Base-by-base conservation (phyloP, 176 grass and related monocot genomes). In the Urochloa ruziziensis region DNA sequence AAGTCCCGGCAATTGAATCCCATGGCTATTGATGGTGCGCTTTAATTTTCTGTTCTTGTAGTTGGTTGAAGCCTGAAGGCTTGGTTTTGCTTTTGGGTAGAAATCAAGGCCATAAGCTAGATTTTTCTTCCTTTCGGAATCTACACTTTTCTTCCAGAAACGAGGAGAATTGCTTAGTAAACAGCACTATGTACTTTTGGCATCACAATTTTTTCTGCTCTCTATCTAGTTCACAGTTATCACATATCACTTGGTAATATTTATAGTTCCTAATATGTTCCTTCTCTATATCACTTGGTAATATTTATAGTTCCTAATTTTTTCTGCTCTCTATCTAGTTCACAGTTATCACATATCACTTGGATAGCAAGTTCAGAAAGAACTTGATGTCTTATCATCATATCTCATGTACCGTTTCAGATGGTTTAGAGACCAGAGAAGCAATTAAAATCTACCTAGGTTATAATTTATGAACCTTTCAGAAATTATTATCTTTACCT, bases 351-450 rank as follows among this genome's bases (percentile, higher is more conserved):
- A n/a, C n/a, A n/a, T n/a, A n/a, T n/a, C 66, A 57, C 72, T 82
- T 74, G 64, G 44, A 54, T 60, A 56, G 2, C 54, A 82, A 85
- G 17, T 46, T 70, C 64, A 85, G 70, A 23, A 67, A 27, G 68
- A 70, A 62, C 27, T 77, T 57, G 25, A 24, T 77, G 75, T 71
- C 78, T 63, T 75, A 62, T 36, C 11, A 69, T 71, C 78, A 71
- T 75, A 62, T 36, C 11, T 70, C 32, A 33, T 59, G 28, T 81
- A 82, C 27, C 66, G 28, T 82, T 73, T 86, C 39, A 73, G 30
- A 58, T 58, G 66, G 47, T 72, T 77, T 72, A 82, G 44, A 37
- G n/a, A n/a, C n/a, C n/a, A n/a, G n/a, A n/a, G n/a, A n/a, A n/a
- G n/a, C n/a, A n/a, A n/a, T n/a, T n/a, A n/a, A n/a, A n/a, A n/a